These are phyloP conservation scores for Bruguiera gymnorhiza DNA, from an alignment of 345 rosid genomes.

Conservation along the genomic window DNA sequence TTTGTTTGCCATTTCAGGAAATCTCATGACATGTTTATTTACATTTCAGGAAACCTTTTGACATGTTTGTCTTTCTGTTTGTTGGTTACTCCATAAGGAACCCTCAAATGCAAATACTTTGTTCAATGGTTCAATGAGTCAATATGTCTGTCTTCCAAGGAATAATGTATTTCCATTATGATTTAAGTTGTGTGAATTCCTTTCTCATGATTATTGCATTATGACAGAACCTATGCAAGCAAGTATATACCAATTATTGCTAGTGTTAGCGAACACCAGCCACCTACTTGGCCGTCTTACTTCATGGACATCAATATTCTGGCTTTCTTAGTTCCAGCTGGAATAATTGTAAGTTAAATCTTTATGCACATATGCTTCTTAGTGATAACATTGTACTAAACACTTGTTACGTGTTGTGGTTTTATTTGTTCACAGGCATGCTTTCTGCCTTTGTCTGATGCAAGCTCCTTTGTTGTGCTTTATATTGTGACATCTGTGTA, in stretches of 20 bases:
- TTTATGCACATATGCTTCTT: conserved; percentile 5
- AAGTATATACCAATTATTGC: conserved; percentile 99
- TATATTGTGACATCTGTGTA: conserved; percentile 93
- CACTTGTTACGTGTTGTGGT: conserved; percentile 19
- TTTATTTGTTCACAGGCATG: conserved; percentile 70
- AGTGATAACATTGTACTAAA: conserved; percentile 5
- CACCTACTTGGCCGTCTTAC: conserved; percentile 99
- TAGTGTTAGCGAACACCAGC: conserved; percentile 99
- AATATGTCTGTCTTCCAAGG: background rate
- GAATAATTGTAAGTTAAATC: conserved; percentile 75
- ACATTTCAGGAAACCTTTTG: too few species aligned
- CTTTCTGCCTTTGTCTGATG: conserved; percentile 93
- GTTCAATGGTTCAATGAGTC: background rate
- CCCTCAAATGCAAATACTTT: too few species aligned
- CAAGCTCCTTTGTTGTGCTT: conserved; percentile 88
- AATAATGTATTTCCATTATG: background rate
- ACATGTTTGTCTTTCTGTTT: too few species aligned
- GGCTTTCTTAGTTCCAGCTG: conserved; percentile 99
- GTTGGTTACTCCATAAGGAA: too few species aligned
- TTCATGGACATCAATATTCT: conserved; percentile 99
- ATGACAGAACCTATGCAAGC: conserved; percentile 90
- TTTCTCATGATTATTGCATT: conserved; percentile 14
- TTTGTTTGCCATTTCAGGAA: too few species aligned
- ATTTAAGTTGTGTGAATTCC: conserved; percentile 1
- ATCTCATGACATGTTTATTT: too few species aligned